phyloP scores from a whole-genome alignment of 371 early-diverging fungal species.

The Apophysomyces trapeziformis region DNA sequence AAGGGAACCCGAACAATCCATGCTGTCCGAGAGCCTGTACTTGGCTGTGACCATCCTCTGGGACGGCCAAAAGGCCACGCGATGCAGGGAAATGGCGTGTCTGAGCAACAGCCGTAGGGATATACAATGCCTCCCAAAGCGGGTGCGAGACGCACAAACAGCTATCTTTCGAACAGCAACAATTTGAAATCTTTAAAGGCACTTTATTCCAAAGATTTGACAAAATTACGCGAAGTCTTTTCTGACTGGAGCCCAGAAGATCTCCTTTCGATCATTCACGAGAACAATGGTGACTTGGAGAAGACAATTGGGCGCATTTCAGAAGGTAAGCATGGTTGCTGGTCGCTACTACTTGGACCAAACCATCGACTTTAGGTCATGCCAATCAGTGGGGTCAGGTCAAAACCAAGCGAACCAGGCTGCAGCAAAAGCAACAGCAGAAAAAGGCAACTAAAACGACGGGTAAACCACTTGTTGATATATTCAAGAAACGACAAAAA shows the following conservation, averaged over 20 bases:
- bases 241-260: background rate
- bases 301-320: background rate
- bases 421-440: slow-evolving; percentile 56
- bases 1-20: no score
- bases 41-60: no score
- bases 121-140: slow-evolving; percentile 14
- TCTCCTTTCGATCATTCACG: slow-evolving; percentile 1
- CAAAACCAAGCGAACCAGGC: slow-evolving; percentile 59
- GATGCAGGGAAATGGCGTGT: no score
- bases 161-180: slow-evolving; percentile 7
- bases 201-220: slow-evolving; percentile 4
- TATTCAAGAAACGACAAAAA: slow-evolving; percentile 14
- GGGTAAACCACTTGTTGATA: slow-evolving; percentile 15
- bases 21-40: no score
- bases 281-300: slow-evolving; percentile 5
- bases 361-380: slow-evolving; percentile 61
- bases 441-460: slow-evolving; percentile 42
- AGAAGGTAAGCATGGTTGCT: background rate
- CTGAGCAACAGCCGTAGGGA: background rate
- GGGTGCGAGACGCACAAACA: slow-evolving; percentile 12
- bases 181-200: slow-evolving; percentile 13
- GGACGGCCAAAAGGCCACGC: no score
- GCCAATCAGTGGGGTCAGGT: slow-evolving; percentile 93
- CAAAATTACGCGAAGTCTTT: background rate
- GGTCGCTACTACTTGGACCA: background rate